A percentile compares a stretch with the other conserved stretches of the same genome.
phyloP scores from a whole-genome alignment of 805 yeast species.

The Candida jianshihensis region DNA sequence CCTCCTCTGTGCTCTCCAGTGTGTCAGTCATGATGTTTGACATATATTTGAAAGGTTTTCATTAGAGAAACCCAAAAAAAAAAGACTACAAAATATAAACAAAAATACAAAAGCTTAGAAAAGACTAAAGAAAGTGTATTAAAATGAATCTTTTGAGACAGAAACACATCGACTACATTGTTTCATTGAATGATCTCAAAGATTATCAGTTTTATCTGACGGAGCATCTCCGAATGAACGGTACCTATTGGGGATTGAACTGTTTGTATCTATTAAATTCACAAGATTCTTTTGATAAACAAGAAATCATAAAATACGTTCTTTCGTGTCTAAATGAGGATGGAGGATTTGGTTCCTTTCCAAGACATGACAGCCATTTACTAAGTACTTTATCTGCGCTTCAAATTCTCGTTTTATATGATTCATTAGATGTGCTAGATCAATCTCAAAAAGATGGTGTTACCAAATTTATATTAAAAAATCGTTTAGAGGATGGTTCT shows the following conservation, averaged over 20 bases:
- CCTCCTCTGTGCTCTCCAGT: no score
- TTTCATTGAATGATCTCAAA: slow-evolving; percentile 46
- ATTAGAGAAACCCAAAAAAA: neutral
- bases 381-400: slow-evolving; percentile 80
- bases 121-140: no score
- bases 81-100: neutral
- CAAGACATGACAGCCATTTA: slow-evolving; percentile 83
- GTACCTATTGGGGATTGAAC: slow-evolving; percentile 91
- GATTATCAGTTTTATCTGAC: slow-evolving; percentile 79
- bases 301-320: slow-evolving; percentile 64
- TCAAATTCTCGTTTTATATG: slow-evolving; percentile 68
- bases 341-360: slow-evolving; percentile 90
- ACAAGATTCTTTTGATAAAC: slow-evolving; percentile 47
- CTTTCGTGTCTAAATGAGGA: slow-evolving; percentile 51
- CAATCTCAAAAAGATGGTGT: slow-evolving; percentile 25
- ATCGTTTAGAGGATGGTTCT: slow-evolving; percentile 50
- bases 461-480: slow-evolving; percentile 29
- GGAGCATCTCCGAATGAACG: slow-evolving; percentile 86
- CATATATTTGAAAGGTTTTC: no score
- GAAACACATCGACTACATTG: slow-evolving; percentile 56
- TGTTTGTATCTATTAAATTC: slow-evolving; percentile 59
- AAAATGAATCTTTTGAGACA: slow-evolving; percentile 25
- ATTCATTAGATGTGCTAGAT: slow-evolving; percentile 41
- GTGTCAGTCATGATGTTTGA: no score
- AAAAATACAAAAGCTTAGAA: no score